Base-by-base conservation (phyloP, 164 flowering plant genomes). In the Taxillus chinensis region DNA sequence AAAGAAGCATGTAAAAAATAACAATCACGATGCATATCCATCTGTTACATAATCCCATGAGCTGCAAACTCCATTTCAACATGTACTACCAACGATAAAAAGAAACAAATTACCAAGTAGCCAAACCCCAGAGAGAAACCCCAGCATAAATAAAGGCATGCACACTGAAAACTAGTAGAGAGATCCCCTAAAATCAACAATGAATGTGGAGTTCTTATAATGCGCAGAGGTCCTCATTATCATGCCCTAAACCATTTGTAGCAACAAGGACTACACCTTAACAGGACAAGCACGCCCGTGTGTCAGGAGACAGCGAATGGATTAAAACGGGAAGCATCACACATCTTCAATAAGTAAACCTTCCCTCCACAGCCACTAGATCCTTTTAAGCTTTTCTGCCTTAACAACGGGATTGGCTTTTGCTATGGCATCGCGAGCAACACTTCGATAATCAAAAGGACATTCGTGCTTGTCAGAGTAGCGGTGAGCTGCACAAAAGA, bases 401-500 rank as follows among this genome's bases (percentile, higher is more conserved):
- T 77, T 79, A 51, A 81, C 75, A 41, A 81, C 73, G 7, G 85
- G 85, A 59, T 81, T 81, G 46, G 85, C 82, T 69, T 72, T 79
- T 7, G 82, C 78, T 49, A 81, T 79, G 6, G 82, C 83, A 68
- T 77, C 77, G 8, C 74, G 78, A 51, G 64, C 85, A 62, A 79
- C 82, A 60, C 73, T 67, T 54, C 62, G 73, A 57, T 78, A 78
- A 60, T 82, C 83, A 60, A 82, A 76, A 38, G 74, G 74, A 64
- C 86, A 78, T 14, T 71, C 66, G 50, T 82, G 83, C 66, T 82
- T 82, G 66, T 81, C 85, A n/a, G 82, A 77, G 69, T 81, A 77
- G 41, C 81, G 83, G 61, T 81, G 85, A n/a, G 55, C 59, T 11
- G 77, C 67, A 63, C 86, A 82, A 49, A 78, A 82, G 27, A 78